Conservation (phyloP, 2,329 filamentous ascomycete species). For the Teratosphaeria destructans region DNA sequence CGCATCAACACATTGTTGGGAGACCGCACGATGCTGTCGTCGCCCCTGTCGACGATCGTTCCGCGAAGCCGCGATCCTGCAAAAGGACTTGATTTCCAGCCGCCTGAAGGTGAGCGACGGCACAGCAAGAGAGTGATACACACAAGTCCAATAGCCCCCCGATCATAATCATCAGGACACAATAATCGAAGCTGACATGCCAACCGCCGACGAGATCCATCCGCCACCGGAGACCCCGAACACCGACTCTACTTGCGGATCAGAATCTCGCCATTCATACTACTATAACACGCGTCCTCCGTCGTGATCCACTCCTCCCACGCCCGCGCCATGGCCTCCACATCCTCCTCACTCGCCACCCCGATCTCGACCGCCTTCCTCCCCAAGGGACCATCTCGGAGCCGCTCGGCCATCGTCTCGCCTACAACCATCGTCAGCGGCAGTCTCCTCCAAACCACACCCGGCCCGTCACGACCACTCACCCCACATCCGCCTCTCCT, state of each 20-base stretch:
- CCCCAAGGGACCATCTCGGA: conserved; percentile 18
- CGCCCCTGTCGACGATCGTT: too few species aligned
- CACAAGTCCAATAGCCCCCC: too few species aligned
- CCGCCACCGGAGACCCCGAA: too few species aligned
- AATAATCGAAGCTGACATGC: background rate
- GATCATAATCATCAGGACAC: background rate
- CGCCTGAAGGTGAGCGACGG: background rate
- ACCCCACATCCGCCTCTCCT: conserved; percentile 32
- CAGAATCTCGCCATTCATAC: conserved; percentile 33
- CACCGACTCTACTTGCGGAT: conserved; percentile 11
- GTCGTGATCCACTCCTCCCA: conserved; percentile 32
- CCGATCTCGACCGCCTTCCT: conserved; percentile 28
- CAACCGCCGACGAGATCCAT: background rate
- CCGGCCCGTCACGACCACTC: background rate
- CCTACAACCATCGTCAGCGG: conserved; percentile 1
- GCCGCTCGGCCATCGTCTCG: conserved; percentile 11
- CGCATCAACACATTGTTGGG: too few species aligned
- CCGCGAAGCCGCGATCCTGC: background rate
- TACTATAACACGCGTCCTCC: conserved; percentile 33
- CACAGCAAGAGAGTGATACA: background rate
- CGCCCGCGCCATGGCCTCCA: conserved; percentile 29
- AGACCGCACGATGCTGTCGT: too few species aligned
- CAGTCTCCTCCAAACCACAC: background rate
- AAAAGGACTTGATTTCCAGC: background rate
- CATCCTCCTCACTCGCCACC: conserved; percentile 27